Percentiles rank a stretch among this genome's conserved stretches.
Evolutionary conservation across 2,329 filamentous ascomycete genomes (phyloP).

Genomic region (Parascedosporium putredinis): DNA sequence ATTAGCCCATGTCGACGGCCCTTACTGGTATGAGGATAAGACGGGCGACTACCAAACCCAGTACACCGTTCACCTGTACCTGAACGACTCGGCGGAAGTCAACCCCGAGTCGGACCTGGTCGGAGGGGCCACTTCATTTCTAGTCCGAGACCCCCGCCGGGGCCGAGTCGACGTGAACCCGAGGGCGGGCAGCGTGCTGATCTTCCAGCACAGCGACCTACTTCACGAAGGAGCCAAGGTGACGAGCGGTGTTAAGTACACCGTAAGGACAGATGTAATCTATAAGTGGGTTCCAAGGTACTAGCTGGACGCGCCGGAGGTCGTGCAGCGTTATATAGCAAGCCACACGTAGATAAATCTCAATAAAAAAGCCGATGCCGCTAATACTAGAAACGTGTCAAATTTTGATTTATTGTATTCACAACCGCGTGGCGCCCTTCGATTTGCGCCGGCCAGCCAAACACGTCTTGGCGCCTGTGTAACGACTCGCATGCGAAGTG

Average conservation of each 20-base stretch:
- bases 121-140: conserved; percentile 47
- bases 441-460: no score
- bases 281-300: conserved; percentile 4
- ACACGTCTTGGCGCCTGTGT: no score
- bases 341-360: no score
- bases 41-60: background rate
- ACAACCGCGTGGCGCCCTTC: no score
- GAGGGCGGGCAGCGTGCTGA: conserved; percentile 45
- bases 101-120: conserved; percentile 20
- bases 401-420: no score
- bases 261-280: conserved; percentile 2
- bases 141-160: conserved; percentile 28
- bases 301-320: no score
- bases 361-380: no score
- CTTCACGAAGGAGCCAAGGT: conserved; percentile 42
- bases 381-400: no score
- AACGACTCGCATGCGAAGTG: no score
- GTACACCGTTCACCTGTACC: conserved; percentile 14
- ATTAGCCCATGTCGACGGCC: conserved; percentile 56
- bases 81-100: conserved; percentile 16
- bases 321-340: no score
- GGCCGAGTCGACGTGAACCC: conserved; percentile 42
- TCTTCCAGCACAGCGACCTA: conserved; percentile 43
- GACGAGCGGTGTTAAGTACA: conserved; percentile 38
- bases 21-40: conserved; percentile 28